Evolutionary conservation across 768 basidiomycete species (phyloP).

Genomic region (Strobilomyces echinocephalus): DNA sequence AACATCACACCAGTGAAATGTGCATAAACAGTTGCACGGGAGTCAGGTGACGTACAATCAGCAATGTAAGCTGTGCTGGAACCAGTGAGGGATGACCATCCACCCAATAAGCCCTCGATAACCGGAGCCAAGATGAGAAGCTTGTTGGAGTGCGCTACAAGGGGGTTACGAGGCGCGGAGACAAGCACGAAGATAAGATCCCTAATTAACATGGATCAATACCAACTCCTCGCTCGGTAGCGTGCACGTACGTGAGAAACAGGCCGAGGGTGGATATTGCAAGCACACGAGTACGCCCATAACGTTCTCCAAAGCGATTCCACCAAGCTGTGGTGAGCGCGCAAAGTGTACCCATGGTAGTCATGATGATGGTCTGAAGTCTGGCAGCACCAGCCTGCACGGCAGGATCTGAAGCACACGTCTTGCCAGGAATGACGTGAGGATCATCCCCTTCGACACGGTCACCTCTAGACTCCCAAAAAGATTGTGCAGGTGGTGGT

Average conservation of each 20-base stretch:
- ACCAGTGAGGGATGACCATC: slow-evolving; percentile 62
- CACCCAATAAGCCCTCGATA: slow-evolving; percentile 76
- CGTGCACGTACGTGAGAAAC: slow-evolving; percentile 59
- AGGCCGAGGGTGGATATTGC: slow-evolving; percentile 63
- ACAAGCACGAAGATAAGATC: slow-evolving; percentile 79
- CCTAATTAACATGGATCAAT: slow-evolving; percentile 36
- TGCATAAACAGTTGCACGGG: slow-evolving; percentile 65
- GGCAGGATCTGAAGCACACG: slow-evolving; percentile 44
- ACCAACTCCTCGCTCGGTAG: slow-evolving; percentile 10
- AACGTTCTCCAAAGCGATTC: slow-evolving; percentile 72
- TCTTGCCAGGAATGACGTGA: slow-evolving; percentile 33
- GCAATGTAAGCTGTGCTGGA: slow-evolving; percentile 68
- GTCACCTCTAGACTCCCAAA: slow-evolving; percentile 20
- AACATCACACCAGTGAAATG: slow-evolving; percentile 72
- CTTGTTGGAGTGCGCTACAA: slow-evolving; percentile 63
- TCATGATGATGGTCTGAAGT: slow-evolving; percentile 74
- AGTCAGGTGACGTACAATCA: slow-evolving; percentile 78
- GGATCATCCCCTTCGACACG: slow-evolving; percentile 37
- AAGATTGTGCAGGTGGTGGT: not conserved
- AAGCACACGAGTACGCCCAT: slow-evolving; percentile 75
- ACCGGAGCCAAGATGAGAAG: slow-evolving; percentile 75
- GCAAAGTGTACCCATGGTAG: slow-evolving; percentile 72
- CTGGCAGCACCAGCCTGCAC: slow-evolving; percentile 67
- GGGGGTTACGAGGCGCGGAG: slow-evolving; percentile 55
- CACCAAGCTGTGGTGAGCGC: slow-evolving; percentile 84